Evolutionary conservation across 2,329 filamentous ascomycete species (phyloP), one percentile per base, ranked within the genome.

Genomic region (Xylariaceae sp.): DNA sequence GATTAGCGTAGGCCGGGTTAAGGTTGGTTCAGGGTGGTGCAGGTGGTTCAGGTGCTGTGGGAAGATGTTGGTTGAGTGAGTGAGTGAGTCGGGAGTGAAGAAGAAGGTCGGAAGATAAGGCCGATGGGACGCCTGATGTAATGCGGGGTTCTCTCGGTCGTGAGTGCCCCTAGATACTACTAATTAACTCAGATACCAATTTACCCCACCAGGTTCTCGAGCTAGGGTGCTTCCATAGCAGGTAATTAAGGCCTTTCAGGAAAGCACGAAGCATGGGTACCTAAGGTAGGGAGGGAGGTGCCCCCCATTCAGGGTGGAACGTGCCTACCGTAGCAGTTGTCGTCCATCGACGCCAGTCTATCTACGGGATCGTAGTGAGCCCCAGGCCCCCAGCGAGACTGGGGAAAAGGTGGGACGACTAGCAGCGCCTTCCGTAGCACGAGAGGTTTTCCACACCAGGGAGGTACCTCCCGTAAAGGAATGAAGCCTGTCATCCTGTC

Each of bases 101-200:
- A 13, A 41, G 37, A 13, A 41, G 37, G 37, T 41, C 37, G 37
- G 23, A 51, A 30, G 23, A 15, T 9, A 18, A 48, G 45, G 7
- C n/a, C n/a, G n/a, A 48, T n/a, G 11, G 4, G 48, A 56, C 50
- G 47, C 44, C 51, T 53, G 61, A 59, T 57, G 54, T 55, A 59
- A 54, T 56, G 60, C 60, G 60, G 60, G 60, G 60, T 61, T 59
- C 56, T 57, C 45, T 10, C 37, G 11, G 9, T 41, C 37, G 23
- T 30, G 23, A 30, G 23, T 30, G 23, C 23, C 23, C 23, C 23
- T 30, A 30, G 23, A 30, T 30, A 30, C 23, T 30, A 41, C 37
- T 41, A 41, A 41, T 41, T 41, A 8, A 41, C 37, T 41, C 37
- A 37, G 53, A 34, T 54, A 54, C 44, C 23, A 44, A 41, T 52